These are phyloP conservation scores for Acmispon strigosus DNA, from an alignment of 306 rosid genomes.

Conservation along the genomic window DNA sequence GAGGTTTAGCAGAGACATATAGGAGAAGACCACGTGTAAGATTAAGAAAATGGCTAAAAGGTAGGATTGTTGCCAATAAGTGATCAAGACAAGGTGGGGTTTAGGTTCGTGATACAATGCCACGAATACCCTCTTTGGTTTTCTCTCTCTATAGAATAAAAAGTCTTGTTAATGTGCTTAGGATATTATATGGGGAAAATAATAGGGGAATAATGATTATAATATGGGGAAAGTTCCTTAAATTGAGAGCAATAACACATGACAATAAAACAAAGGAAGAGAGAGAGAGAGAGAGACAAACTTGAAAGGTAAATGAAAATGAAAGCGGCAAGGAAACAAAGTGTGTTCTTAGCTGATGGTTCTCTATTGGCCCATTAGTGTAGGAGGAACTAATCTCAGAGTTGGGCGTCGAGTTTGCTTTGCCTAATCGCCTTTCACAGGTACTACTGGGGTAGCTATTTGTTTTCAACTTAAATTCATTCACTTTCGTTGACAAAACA, in stretches of 20 bases:
- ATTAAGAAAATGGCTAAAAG: conserved; percentile 24
- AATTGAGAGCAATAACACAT: conserved; percentile 32
- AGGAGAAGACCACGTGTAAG: conserved; percentile 71
- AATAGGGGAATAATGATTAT: background rate
- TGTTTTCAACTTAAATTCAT: too few species aligned
- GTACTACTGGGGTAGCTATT: too few species aligned
- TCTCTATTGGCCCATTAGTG: conserved; percentile 38
- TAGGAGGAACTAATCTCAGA: background rate
- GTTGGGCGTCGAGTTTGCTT: conserved; percentile 1
- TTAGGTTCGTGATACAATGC: conserved; percentile 27
- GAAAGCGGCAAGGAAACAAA: background rate
- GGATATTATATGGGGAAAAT: background rate
- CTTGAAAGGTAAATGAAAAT: background rate
- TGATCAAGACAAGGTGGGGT: conserved; percentile 41
- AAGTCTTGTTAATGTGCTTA: background rate
- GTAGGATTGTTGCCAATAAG: conserved; percentile 34
- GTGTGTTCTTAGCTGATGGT: background rate
- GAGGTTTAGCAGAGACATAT: conserved; percentile 37
- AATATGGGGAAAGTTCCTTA: conserved; percentile 25
- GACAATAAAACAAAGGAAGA: background rate
- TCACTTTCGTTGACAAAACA: too few species aligned
- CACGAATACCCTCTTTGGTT: conserved; percentile 33
- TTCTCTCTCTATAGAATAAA: background rate
- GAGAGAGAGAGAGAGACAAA: background rate
- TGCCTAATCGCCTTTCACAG: too few species aligned